Conservation (phyloP, 495 filamentous ascomycete genomes). For the Penicillium atrosanguineum region DNA sequence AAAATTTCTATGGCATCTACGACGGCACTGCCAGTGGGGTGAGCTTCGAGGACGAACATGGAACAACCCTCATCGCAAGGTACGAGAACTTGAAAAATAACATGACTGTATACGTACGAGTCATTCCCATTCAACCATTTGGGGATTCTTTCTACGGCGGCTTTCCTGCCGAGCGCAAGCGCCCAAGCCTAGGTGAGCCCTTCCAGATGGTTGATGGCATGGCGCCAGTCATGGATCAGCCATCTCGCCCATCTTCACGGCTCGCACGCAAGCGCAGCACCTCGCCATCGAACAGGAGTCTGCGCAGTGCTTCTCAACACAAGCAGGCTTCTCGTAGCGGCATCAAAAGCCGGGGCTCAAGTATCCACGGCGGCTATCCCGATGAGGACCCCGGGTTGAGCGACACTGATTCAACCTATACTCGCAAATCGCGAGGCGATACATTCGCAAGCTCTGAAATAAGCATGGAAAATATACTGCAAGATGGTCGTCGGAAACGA, state of each 20-base stretch:
- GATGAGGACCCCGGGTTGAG: constrained; percentile 73
- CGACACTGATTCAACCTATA: constrained; percentile 76
- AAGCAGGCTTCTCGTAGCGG: constrained; percentile 64
- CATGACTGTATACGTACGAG: constrained; percentile 86
- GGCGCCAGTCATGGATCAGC: constrained; percentile 50
- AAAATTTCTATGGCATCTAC: constrained; percentile 96
- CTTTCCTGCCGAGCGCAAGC: constrained; percentile 43
- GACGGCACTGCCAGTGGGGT: constrained; percentile 71
- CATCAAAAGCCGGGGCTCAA: constrained; percentile 66
- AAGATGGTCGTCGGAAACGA: constrained; percentile 90
- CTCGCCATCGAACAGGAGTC: constrained; percentile 76
- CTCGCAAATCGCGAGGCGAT: constrained; percentile 71
- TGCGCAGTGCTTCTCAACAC: constrained; percentile 77
- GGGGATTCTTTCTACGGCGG: constrained; percentile 40
- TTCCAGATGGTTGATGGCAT: constrained; percentile 55
- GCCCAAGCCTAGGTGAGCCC: constrained; percentile 53
- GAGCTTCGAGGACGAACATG: constrained; percentile 85
- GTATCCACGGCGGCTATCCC: constrained; percentile 57
- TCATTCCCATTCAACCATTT: constrained; percentile 61
- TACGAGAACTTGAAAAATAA: constrained; percentile 91
- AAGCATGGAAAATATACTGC: constrained; percentile 95
- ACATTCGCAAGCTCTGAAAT: constrained; percentile 92
- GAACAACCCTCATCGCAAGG: constrained; percentile 84
- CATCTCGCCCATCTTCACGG: constrained; percentile 64
- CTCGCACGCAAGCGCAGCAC: constrained; percentile 72